These are phyloP conservation scores for Lanmaoa pseudosensibilis DNA, from an alignment of 768 basidiomycete genomes.

Conservation along the genomic window DNA sequence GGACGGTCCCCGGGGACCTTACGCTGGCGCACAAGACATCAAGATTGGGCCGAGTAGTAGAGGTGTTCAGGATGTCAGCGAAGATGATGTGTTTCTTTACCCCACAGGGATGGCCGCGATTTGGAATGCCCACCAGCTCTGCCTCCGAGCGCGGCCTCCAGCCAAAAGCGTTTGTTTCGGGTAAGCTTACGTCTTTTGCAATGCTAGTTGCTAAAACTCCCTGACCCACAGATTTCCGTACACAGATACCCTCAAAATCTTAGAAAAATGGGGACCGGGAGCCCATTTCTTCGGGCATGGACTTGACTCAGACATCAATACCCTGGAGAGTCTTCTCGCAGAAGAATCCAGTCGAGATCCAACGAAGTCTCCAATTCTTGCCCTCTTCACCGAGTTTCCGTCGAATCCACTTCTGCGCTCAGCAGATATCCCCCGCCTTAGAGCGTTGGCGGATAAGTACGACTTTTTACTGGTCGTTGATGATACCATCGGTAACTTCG, in stretches of 20 bases:
- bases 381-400: constrained; percentile 92
- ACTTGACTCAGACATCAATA: constrained; percentile 69
- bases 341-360: constrained; percentile 39
- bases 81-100: constrained; percentile 87
- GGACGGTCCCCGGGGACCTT: constrained; percentile 35
- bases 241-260: constrained; percentile 89
- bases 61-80: constrained; percentile 67
- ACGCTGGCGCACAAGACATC: constrained; percentile 46
- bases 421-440: constrained; percentile 70
- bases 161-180: constrained; percentile 94
- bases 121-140: constrained; percentile 84
- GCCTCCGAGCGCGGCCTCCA: constrained; percentile 45
- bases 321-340: constrained; percentile 63
- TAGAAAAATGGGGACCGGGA: constrained; percentile 96
- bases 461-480: constrained; percentile 89
- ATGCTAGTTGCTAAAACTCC: not conserved
- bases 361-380: constrained; percentile 60
- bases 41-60: constrained; percentile 63
- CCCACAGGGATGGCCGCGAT: constrained; percentile 93
- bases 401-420: constrained; percentile 93
- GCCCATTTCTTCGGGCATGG: constrained; percentile 87
- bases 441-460: constrained; percentile 81
- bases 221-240: constrained; percentile 75
- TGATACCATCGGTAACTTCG: constrained; percentile 92
- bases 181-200: constrained; percentile 43